Evolutionary conservation across 2,329 filamentous ascomycete genomes (phyloP).

Genomic region (Mycosphaerella sp.): DNA sequence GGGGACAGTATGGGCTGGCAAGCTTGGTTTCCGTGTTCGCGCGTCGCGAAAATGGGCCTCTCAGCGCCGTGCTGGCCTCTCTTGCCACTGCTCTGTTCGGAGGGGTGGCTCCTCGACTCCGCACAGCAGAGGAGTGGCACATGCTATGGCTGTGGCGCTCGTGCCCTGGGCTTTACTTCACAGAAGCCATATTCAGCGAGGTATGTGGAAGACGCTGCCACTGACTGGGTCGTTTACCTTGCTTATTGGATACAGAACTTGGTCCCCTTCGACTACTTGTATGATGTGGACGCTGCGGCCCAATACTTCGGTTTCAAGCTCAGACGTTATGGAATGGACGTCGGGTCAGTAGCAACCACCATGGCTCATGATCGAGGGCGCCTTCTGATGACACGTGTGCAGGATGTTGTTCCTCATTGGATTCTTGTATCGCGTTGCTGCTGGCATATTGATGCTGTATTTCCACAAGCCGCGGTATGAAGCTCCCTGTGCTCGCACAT

Average conservation of each 20-base stretch:
- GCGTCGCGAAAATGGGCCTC: constrained; percentile 51
- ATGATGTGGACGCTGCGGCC: constrained; percentile 45
- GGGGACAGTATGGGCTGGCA: constrained; percentile 45
- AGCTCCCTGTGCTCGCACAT: background rate
- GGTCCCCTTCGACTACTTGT: constrained; percentile 46
- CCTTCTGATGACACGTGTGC: background rate
- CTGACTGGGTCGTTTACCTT: constrained; percentile 25
- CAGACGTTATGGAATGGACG: constrained; percentile 41
- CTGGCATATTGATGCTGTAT: constrained; percentile 23
- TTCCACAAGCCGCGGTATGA: constrained; percentile 25
- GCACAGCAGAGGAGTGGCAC: constrained; percentile 47
- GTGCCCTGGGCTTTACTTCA: constrained; percentile 51
- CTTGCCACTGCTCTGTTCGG: constrained; percentile 51
- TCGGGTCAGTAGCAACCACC: constrained; percentile 16
- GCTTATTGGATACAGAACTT: constrained; percentile 36
- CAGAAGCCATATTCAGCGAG: constrained; percentile 50
- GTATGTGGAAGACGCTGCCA: constrained; percentile 30
- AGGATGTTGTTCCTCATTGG: constrained; percentile 29
- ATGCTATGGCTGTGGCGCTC: constrained; percentile 49
- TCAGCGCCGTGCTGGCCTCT: constrained; percentile 50
- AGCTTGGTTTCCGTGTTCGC: constrained; percentile 49
- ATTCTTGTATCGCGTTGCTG: constrained; percentile 25
- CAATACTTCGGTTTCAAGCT: constrained; percentile 43
- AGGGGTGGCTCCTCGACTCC: constrained; percentile 48
- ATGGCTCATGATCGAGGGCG: background rate